Percentiles rank a stretch among this genome's conserved stretches.
Conservation (phyloP, 192 early-diverging fungal genomes). For the Podila clonocystis region DNA sequence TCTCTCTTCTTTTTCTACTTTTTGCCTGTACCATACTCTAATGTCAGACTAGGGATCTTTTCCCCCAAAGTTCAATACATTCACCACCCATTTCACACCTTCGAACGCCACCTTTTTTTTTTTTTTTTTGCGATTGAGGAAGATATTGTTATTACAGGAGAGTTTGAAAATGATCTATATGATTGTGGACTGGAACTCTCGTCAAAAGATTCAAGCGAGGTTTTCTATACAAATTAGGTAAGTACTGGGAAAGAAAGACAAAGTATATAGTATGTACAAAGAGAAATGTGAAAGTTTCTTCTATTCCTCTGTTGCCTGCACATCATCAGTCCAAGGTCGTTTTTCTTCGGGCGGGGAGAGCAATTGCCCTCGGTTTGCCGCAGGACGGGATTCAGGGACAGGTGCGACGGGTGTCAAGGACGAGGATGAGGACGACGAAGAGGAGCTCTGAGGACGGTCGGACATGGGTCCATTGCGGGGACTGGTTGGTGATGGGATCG, state of each 20-base stretch:
- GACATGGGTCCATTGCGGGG: neutral
- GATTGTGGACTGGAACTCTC: neutral
- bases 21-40: neutral
- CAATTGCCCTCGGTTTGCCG: slow-evolving; percentile 16
- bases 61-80: no score
- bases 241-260: neutral
- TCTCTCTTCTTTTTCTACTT: neutral
- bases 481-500: slow-evolving; percentile 13
- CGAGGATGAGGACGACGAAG: neutral
- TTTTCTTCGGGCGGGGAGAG: slow-evolving; percentile 48
- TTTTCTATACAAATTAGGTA: neutral
- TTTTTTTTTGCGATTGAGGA: no score
- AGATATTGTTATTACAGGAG: neutral
- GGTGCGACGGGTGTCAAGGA: neutral
- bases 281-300: neutral
- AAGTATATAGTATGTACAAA: neutral
- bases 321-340: slow-evolving; percentile 15
- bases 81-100: no score
- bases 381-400: no score
- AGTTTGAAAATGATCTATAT: neutral
- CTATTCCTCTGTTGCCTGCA: neutral
- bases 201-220: no score
- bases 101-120: no score
- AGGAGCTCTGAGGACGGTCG: neutral
- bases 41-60: no score